These are phyloP conservation scores for Aspergillus avenaceus DNA, from an alignment of 495 filamentous ascomycete species.

Conservation along the genomic window DNA sequence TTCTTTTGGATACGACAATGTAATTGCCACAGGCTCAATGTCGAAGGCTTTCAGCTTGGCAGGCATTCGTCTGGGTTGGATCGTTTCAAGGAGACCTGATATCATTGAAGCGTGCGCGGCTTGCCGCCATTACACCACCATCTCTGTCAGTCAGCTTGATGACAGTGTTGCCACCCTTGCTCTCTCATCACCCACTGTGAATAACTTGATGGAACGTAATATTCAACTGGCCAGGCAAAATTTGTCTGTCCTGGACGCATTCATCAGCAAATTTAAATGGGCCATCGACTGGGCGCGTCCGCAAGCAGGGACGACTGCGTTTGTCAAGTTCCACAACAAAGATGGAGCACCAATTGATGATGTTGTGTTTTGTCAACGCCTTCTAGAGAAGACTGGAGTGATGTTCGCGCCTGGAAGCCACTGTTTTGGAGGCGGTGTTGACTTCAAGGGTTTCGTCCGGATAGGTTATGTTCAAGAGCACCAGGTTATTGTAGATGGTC, in stretches of 20 bases:
- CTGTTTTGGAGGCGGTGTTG: constrained; percentile 61
- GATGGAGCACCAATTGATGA: constrained; percentile 61
- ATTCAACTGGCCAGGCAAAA: constrained; percentile 61
- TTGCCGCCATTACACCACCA: constrained; percentile 73
- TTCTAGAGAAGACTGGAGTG: constrained; percentile 61
- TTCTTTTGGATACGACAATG: constrained; percentile 62
- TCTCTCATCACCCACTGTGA: constrained; percentile 51
- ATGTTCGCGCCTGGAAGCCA: constrained; percentile 65
- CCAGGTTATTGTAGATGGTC: constrained; percentile 27
- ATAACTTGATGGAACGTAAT: constrained; percentile 59
- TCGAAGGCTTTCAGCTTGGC: constrained; percentile 79
- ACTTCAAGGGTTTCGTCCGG: constrained; percentile 69
- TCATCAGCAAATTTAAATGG: constrained; percentile 53
- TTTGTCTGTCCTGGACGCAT: constrained; percentile 54
- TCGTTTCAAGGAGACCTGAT: constrained; percentile 54
- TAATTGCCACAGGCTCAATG: constrained; percentile 67
- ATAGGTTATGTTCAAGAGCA: constrained; percentile 58
- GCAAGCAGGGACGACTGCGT: constrained; percentile 69
- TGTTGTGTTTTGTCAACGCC: constrained; percentile 56
- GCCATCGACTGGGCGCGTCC: constrained; percentile 64
- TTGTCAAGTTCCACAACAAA: constrained; percentile 56
- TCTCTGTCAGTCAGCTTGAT: constrained; percentile 72
- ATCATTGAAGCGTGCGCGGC: constrained; percentile 55
- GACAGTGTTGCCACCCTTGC: constrained; percentile 69
- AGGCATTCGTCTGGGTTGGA: constrained; percentile 74